These are phyloP conservation scores for Juglanconis oblonga DNA, from an alignment of 2,329 filamentous ascomycete genomes.

Conservation along the genomic window DNA sequence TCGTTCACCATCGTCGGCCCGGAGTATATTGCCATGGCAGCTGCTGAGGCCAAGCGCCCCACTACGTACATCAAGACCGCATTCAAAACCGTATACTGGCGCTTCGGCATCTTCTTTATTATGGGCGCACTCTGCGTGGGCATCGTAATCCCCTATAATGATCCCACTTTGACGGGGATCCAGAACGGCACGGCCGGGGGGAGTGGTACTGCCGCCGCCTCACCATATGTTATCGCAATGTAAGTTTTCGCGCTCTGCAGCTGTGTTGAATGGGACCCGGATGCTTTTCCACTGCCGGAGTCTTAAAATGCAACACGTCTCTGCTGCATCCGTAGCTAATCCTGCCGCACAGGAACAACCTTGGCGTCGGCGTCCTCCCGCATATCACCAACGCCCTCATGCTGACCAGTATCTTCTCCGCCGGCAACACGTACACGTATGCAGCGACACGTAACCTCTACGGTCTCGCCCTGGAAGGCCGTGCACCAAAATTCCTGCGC, in stretches of 20 bases:
- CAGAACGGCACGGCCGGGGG: slow-evolving; percentile 38
- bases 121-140: slow-evolving; percentile 65
- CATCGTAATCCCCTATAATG: slow-evolving; percentile 64
- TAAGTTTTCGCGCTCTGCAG: background rate
- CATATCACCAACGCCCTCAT: slow-evolving; percentile 55
- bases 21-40: slow-evolving; percentile 67
- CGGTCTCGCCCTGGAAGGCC: slow-evolving; percentile 18
- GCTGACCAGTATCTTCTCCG: slow-evolving; percentile 19
- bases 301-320: too few relatives aligned
- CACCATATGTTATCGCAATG: slow-evolving; percentile 64
- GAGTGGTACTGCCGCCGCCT: slow-evolving; percentile 49
- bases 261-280: too few relatives aligned
- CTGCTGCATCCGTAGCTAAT: background rate
- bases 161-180: slow-evolving; percentile 48
- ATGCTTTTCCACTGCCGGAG: too few relatives aligned
- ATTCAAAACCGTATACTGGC: slow-evolving; percentile 71
- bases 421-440: slow-evolving; percentile 19
- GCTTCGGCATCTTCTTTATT: slow-evolving; percentile 69
- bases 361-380: slow-evolving; percentile 51
- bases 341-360: slow-evolving; percentile 31
- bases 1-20: slow-evolving; percentile 64
- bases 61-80: slow-evolving; percentile 63
- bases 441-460: slow-evolving; percentile 18
- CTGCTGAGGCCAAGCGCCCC: slow-evolving; percentile 66
- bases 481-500: slow-evolving; percentile 40